A percentile compares a stretch with the other conserved stretches of the same genome.
phyloP scores from a whole-genome alignment of 2,329 filamentous ascomycete genomes.

The Arthrobotrys sinensis region DNA sequence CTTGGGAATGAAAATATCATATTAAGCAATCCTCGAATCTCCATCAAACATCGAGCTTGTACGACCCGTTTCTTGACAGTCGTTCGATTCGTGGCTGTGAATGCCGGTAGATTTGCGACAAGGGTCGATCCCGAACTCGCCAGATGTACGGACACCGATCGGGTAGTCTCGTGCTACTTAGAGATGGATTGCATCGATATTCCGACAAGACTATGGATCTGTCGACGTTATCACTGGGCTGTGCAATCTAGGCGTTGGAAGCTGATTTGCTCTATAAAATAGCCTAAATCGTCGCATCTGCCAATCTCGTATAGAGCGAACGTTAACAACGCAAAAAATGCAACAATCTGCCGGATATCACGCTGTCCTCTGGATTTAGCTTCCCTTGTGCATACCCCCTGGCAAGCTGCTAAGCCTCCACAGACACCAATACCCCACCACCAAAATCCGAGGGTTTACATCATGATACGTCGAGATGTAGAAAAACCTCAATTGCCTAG shows the following conservation, averaged over 20 bases:
- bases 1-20: too few species aligned
- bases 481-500: neutral
- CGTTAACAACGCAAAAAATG: conserved; percentile 17
- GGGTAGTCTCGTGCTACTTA: neutral
- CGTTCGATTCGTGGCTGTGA: conserved; percentile 3
- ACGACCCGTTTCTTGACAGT: too few species aligned
- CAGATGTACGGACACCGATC: conserved; percentile 2
- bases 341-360: conserved; percentile 14
- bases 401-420: conserved; percentile 25
- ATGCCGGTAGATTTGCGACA: conserved; percentile 6
- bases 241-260: conserved; percentile 8
- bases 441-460: conserved; percentile 1
- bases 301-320: neutral
- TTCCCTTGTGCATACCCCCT: neutral
- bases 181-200: too few species aligned
- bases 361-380: neutral
- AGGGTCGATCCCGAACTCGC: neutral
- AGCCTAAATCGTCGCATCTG: conserved; percentile 20
- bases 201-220: too few species aligned
- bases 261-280: conserved; percentile 18
- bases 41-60: too few species aligned
- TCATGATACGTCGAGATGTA: neutral
- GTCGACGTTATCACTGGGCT: conserved; percentile 6
- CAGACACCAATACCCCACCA: neutral
- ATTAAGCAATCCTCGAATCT: too few species aligned